These are phyloP conservation scores for Melampsora americana DNA, from an alignment of 1,284 basidiomycete species.

Conservation along the genomic window DNA sequence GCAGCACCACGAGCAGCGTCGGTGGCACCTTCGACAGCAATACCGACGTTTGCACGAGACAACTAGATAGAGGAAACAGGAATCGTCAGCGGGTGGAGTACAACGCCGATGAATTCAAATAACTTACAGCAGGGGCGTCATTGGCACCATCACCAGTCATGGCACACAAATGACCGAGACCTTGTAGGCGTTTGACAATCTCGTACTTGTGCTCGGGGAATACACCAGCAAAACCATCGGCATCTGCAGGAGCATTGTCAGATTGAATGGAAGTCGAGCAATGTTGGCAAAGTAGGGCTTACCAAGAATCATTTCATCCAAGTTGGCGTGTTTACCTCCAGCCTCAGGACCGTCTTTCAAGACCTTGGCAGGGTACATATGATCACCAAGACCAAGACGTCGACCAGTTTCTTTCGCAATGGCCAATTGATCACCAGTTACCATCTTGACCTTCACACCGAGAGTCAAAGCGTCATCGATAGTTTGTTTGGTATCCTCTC, in stretches of 20 bases:
- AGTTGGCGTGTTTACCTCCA: constrained; percentile 57
- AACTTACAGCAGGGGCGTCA: constrained; percentile 71
- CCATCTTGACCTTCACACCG: constrained; percentile 99
- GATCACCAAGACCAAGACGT: constrained; percentile 90
- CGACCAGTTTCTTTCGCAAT: constrained; percentile 99
- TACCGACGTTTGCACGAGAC: constrained; percentile 60
- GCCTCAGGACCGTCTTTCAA: constrained; percentile 83
- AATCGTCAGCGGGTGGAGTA: not conserved
- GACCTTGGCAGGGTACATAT: constrained; percentile 95
- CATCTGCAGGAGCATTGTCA: constrained; percentile 60
- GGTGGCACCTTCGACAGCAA: constrained; percentile 88
- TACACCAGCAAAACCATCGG: constrained; percentile 88
- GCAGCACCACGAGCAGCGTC: constrained; percentile 92
- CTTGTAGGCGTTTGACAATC: constrained; percentile 87
- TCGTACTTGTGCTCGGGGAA: constrained; percentile 62
- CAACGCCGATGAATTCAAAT: not conserved
- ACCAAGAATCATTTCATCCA: constrained; percentile 48
- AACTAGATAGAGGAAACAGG: constrained; percentile 54
- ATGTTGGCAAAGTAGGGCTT: constrained; percentile 63
- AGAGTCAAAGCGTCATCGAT: constrained; percentile 93
- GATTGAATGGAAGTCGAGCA: not conserved
- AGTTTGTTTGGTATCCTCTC: constrained; percentile 97
- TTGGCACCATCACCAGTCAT: constrained; percentile 84
- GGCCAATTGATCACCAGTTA: constrained; percentile 97
- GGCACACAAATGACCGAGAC: constrained; percentile 58